These are phyloP conservation scores for Chalara sp. DNA, from an alignment of 2,329 filamentous ascomycete genomes.

Conservation along the genomic window DNA sequence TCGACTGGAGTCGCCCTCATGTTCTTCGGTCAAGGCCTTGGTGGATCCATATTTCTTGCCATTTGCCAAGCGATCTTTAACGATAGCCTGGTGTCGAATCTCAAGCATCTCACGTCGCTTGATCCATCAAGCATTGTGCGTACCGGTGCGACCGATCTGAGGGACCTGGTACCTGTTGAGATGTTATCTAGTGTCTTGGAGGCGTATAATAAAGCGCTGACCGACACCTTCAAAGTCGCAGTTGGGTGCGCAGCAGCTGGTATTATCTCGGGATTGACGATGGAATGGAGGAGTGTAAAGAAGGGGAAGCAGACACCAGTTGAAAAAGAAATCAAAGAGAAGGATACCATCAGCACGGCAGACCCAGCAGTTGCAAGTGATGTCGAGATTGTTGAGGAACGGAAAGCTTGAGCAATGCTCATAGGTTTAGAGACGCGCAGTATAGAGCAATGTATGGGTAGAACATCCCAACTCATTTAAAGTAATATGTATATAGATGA, in stretches of 20 bases:
- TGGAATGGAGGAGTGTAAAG: constrained; percentile 11
- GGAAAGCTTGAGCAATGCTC: no score
- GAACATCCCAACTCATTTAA: no score
- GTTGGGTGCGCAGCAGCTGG: constrained; percentile 45
- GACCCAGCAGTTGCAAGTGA: no score
- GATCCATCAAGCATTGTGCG: constrained; percentile 5
- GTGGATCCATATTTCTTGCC: constrained; percentile 18
- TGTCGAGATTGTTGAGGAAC: no score
- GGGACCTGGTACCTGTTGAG: constrained; percentile 32
- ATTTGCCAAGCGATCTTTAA: constrained; percentile 24
- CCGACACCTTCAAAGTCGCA: constrained; percentile 44
- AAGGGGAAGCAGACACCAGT: background rate
- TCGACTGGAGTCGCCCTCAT: constrained; percentile 18
- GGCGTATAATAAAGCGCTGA: constrained; percentile 47
- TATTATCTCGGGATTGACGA: constrained; percentile 41
- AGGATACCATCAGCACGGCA: no score
- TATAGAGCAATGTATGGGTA: no score
- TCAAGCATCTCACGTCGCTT: constrained; percentile 1
- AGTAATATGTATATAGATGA: no score
- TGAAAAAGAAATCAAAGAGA: no score
- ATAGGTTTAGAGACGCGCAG: no score
- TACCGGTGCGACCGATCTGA: constrained; percentile 45
- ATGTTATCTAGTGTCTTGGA: constrained; percentile 37
- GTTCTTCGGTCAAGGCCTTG: constrained; percentile 20
- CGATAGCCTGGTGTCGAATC: constrained; percentile 17